Percentiles rank a stretch among this genome's conserved stretches.
Conservation (phyloP, 1,139 yeast species). For the Saccharomyces hybrid region DNA sequence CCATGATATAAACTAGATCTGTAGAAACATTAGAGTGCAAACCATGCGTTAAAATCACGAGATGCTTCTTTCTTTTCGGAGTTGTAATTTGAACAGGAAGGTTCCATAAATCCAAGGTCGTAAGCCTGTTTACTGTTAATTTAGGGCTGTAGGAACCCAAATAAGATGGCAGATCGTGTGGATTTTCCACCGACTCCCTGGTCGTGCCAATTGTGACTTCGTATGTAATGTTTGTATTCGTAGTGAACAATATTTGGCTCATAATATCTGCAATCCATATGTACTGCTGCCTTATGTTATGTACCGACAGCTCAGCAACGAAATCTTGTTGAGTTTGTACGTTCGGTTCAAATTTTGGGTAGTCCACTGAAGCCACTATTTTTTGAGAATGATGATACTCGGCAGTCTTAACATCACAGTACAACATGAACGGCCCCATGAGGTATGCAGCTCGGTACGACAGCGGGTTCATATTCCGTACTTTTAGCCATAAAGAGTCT, state of each 20-base stretch:
- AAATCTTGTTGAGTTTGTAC: constrained; percentile 61
- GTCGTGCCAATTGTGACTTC: constrained; percentile 56
- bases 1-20: constrained; percentile 80
- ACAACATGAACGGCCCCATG: constrained; percentile 79
- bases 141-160: constrained; percentile 22
- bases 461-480: constrained; percentile 64
- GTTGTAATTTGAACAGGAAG: constrained; percentile 40
- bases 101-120: constrained; percentile 71
- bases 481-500: constrained; percentile 50
- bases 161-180: constrained; percentile 10
- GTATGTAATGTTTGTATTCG: constrained; percentile 59
- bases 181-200: constrained; percentile 30
- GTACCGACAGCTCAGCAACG: constrained; percentile 41
- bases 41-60: constrained; percentile 61
- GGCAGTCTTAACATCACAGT: constrained; percentile 69
- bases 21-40: constrained; percentile 80
- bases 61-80: constrained; percentile 11
- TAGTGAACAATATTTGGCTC: constrained; percentile 72
- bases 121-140: constrained; percentile 43
- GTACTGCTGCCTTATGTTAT: constrained; percentile 39
- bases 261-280: constrained; percentile 76
- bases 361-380: constrained; percentile 58
- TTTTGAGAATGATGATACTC: constrained; percentile 55
- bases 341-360: constrained; percentile 68
- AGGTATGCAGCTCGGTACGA: constrained; percentile 80